Evolutionary conservation across 345 rosid species (phyloP), one percentile per base, ranked within the genome.

Genomic region (Populus ilicifolia): DNA sequence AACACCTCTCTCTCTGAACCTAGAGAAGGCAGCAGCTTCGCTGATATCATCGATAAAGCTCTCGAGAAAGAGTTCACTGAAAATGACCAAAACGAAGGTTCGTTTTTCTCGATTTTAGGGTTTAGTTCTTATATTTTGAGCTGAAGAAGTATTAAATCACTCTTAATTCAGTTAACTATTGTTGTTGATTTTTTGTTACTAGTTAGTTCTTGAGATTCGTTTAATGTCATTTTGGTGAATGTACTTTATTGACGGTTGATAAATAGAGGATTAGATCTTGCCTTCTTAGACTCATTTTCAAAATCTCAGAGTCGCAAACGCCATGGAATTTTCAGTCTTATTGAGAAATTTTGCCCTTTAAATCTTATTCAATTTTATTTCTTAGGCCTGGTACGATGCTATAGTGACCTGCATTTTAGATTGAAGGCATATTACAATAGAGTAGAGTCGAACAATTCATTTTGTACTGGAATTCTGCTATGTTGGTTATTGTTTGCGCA

Each of bases 51-150:
- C 76, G 97, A 88, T 84, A 93, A 94, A 9, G 97, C 97, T 48
- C 93, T 94, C 38, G 91, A 85, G 88, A 90, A 90, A 83, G 98
- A 94, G 90, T 94, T 92, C 87, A 82, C 90, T 6, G 97, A 92
- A 80, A 91, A 86, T 77, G 98, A 94, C 72, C 94, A 92, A 77
- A 85, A 74, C 25, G 95, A 91, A 83, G 97, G 94, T 90, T 54
- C 62, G 25, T 78, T 63, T 82, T 73, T 86, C 25, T 73, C 62
- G 52, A 36, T 63, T 8, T 29, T 69, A 9, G 72, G 54, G 25
- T 74, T 67, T 75, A 27, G 35, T 1, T 48, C 11, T n/a, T 39
- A 46, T 38, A 43, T 2, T 72, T 14, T 38, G 68, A 71, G 25
- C 21, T 54, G 11, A 54, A 21, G 61, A 54, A 54, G 61, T 54